A percentile compares a stretch with the other conserved stretches of the same genome.
phyloP scores from a whole-genome alignment of 2,329 filamentous ascomycete species.

The Arthrinium puccinioides region DNA sequence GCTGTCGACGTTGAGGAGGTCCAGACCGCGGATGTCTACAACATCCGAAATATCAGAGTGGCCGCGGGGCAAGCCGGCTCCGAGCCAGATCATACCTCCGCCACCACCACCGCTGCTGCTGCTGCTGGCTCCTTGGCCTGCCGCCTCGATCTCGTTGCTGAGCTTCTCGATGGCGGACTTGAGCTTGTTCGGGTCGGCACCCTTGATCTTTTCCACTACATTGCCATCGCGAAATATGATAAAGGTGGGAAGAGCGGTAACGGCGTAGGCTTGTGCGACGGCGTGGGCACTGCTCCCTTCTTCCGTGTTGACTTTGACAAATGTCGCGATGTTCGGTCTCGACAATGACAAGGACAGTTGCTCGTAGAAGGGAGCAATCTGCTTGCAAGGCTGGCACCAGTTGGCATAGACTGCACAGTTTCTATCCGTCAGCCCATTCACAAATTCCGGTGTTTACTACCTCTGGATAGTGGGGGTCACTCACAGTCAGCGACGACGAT shows the following conservation, averaged over 20 bases:
- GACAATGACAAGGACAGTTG: slow-evolving; percentile 65
- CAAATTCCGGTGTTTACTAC: no score
- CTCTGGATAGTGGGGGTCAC: slow-evolving; percentile 26
- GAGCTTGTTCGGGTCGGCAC: slow-evolving; percentile 66
- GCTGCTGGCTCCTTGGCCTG: slow-evolving; percentile 43
- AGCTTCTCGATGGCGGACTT: slow-evolving; percentile 66
- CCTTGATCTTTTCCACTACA: slow-evolving; percentile 61
- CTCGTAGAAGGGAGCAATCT: slow-evolving; percentile 78
- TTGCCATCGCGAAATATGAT: slow-evolving; percentile 73
- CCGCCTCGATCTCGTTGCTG: slow-evolving; percentile 54
- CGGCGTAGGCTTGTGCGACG: slow-evolving; percentile 64
- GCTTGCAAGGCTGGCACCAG: slow-evolving; percentile 79
- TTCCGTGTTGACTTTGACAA: slow-evolving; percentile 83
- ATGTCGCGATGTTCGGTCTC: slow-evolving; percentile 65
- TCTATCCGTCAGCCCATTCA: no score
- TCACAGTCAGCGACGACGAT: slow-evolving; percentile 87
- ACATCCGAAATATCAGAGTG: slow-evolving; percentile 80
- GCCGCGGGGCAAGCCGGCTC: slow-evolving; percentile 66
- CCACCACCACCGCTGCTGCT: slow-evolving; percentile 30
- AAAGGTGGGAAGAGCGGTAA: slow-evolving; percentile 84
- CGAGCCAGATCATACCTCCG: slow-evolving; percentile 57
- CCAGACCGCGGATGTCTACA: slow-evolving; percentile 71
- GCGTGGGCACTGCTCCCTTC: slow-evolving; percentile 59
- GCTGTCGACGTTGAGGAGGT: slow-evolving; percentile 80
- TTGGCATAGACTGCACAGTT: slow-evolving; percentile 69